Evolutionary conservation across 345 rosid genomes (phyloP).

Genomic region (Capsella bursapastoris): DNA sequence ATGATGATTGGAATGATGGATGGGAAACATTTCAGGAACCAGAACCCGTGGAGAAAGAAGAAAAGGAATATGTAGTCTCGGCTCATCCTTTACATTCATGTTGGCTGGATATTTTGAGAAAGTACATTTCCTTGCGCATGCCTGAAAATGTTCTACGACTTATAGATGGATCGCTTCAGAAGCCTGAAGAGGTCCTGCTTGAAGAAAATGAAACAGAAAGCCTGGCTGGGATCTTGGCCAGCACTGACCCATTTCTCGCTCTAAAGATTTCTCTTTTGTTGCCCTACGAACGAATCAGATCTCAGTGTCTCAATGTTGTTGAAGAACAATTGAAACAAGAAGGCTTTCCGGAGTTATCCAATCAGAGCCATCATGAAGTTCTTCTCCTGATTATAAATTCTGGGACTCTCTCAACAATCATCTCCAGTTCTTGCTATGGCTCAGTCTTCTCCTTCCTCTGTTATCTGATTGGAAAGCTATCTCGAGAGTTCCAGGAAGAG

Average conservation of each 20-base stretch:
- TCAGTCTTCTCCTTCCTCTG: constrained; percentile 69
- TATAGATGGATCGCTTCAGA: constrained; percentile 67
- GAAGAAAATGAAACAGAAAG: constrained; percentile 63
- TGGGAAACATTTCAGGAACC: constrained; percentile 96
- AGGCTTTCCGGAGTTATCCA: constrained; percentile 53
- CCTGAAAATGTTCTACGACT: constrained; percentile 54
- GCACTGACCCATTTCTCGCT: constrained; percentile 54
- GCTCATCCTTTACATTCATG: constrained; percentile 81
- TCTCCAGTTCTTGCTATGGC: constrained; percentile 52
- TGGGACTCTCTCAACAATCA: constrained; percentile 57
- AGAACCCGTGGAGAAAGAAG: constrained; percentile 57
- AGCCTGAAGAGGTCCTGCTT: constrained; percentile 56
- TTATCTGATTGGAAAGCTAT: constrained; percentile 69
- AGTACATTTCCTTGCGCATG: constrained; percentile 44
- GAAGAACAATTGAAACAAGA: constrained; percentile 71
- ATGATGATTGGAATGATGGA: constrained; percentile 93
- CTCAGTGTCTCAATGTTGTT: constrained; percentile 55
- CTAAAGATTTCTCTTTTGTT: constrained; percentile 69
- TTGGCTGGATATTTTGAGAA: constrained; percentile 71
- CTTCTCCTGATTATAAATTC: constrained; percentile 66
- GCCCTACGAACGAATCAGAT: constrained; percentile 65
- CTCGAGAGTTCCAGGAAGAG: constrained; percentile 68
- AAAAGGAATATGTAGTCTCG: constrained; percentile 39
- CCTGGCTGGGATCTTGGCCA: constrained; percentile 48
- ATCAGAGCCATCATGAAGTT: constrained; percentile 57